These are phyloP conservation scores for Phytophthora quininea DNA, from an alignment of 352 stramenopile species.

Conservation along the genomic window DNA sequence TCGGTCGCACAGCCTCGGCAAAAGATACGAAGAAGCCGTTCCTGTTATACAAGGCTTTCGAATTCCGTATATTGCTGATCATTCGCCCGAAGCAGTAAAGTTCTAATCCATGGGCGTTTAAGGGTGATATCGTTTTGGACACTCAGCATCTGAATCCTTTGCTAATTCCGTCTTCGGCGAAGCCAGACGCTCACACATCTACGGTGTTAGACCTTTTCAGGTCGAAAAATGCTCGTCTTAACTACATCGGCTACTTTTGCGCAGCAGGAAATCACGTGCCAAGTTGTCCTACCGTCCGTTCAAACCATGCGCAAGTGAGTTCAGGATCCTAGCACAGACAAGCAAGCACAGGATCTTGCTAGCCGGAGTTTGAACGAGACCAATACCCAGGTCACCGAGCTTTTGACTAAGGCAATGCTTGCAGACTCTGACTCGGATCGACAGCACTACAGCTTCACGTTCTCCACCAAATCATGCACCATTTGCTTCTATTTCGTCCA, in stretches of 20 bases:
- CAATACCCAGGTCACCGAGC: background rate
- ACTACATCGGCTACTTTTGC: no score
- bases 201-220: no score
- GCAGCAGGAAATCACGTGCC: no score
- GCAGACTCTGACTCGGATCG: background rate
- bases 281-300: no score
- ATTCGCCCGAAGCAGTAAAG: background rate
- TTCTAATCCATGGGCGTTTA: constrained; percentile 1
- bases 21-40: constrained; percentile 2
- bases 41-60: background rate
- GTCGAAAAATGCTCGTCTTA: no score
- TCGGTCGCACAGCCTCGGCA: background rate
- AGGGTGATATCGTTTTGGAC: no score
- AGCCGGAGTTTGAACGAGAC: background rate
- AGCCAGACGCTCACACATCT: no score
- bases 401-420: background rate
- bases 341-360: background rate
- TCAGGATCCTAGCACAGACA: background rate
- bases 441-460: background rate
- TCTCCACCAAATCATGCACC: no score
- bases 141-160: no score
- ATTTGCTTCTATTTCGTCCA: no score
- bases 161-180: no score
- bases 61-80: background rate
- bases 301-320: background rate